These are phyloP conservation scores for Rhodotorula sp. DNA, from an alignment of 1,284 basidiomycete genomes.

Conservation along the genomic window DNA sequence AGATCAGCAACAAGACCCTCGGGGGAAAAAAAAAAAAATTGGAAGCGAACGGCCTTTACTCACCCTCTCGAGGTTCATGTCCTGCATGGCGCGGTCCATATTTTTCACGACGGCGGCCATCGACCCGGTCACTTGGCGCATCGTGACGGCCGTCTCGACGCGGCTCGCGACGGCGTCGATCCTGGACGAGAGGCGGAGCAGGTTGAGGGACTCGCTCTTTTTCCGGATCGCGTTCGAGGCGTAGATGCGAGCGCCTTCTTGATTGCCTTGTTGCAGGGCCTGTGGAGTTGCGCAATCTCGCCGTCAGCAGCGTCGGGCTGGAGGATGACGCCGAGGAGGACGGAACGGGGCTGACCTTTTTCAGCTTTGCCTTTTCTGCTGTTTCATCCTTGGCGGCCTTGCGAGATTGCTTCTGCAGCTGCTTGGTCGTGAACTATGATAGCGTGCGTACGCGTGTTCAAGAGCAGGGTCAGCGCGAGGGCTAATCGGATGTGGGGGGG, in stretches of 20 bases:
- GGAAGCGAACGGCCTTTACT: no score
- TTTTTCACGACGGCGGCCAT: slow-evolving; percentile 96
- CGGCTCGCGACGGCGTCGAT: slow-evolving; percentile 96
- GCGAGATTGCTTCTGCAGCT: slow-evolving; percentile 84
- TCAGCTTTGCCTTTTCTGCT: slow-evolving; percentile 77
- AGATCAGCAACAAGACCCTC: no score
- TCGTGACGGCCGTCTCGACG: slow-evolving; percentile 98
- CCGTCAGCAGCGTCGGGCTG: no score
- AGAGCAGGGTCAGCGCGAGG: not conserved
- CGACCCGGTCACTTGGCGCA: slow-evolving; percentile 84
- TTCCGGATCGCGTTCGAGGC: slow-evolving; percentile 98
- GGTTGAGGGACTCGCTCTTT: slow-evolving; percentile 91
- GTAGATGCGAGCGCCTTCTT: slow-evolving; percentile 97
- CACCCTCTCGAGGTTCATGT: slow-evolving; percentile 96
- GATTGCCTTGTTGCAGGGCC: slow-evolving; percentile 96
- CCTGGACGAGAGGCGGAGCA: slow-evolving; percentile 66
- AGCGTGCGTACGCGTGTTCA: not conserved
- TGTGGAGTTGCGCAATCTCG: no score
- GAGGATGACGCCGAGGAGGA: not conserved
- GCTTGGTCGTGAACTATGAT: slow-evolving; percentile 87
- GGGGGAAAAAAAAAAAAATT: no score
- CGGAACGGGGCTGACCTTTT: slow-evolving; percentile 65
- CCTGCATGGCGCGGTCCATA: slow-evolving; percentile 99
- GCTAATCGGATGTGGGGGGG: slow-evolving; percentile 3
- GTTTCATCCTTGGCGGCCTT: slow-evolving; percentile 93